A percentile compares a stretch with the other conserved stretches of the same genome.
Conservation (phyloP, 192 early-diverging fungal genomes). For the Cetraspora pellucida region DNA sequence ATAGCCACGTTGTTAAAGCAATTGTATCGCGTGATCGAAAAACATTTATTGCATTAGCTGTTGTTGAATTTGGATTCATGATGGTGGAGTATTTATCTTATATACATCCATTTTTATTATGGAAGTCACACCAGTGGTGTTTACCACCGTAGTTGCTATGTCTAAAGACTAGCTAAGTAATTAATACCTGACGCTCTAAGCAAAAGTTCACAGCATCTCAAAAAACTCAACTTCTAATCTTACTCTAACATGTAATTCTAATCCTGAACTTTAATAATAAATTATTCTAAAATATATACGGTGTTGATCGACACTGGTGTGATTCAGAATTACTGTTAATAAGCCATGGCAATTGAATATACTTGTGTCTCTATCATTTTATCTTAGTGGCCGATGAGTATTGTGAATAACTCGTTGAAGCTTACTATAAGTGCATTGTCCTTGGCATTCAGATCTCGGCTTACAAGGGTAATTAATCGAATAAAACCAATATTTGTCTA, state of each 20-base stretch:
- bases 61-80: constrained; percentile 69
- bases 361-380: background rate
- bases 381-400: constrained; percentile 62
- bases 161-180: too few species aligned
- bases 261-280: background rate
- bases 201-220: too few species aligned
- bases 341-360: background rate
- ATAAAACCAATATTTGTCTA: background rate
- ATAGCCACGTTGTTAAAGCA: constrained; percentile 74
- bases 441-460: constrained; percentile 57
- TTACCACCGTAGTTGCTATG: too few species aligned
- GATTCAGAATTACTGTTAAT: background rate
- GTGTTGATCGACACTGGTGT: background rate
- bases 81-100: constrained; percentile 46
- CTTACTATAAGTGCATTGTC: constrained; percentile 59
- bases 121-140: too few species aligned
- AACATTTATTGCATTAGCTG: constrained; percentile 60
- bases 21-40: constrained; percentile 68
- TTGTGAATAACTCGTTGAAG: constrained; percentile 66
- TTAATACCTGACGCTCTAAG: too few species aligned
- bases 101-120: constrained; percentile 5
- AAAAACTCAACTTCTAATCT: too few species aligned
- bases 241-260: too few species aligned
- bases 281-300: background rate
- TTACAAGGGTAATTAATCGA: constrained; percentile 50